Conservation (phyloP, 2,329 filamentous ascomycete genomes). For the Verticillium klebahnii region DNA sequence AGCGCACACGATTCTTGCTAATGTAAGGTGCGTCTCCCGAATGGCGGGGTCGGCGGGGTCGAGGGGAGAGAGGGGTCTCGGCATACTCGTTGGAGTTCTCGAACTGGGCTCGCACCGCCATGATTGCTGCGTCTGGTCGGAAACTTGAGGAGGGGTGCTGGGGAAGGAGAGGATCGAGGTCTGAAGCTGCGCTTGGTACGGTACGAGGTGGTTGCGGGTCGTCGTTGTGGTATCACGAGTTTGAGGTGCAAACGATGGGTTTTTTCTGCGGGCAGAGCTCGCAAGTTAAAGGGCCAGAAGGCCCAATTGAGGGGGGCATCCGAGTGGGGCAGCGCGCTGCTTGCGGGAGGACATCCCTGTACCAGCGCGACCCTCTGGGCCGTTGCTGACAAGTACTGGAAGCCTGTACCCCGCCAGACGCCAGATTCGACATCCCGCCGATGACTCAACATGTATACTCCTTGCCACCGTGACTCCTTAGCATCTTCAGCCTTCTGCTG, state of each 20-base stretch:
- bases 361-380: neutral
- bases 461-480: neutral
- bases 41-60: conserved; percentile 21
- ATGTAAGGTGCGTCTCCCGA: conserved; percentile 7
- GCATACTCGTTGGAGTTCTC: conserved; percentile 88
- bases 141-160: neutral
- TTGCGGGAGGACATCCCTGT: neutral
- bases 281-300: conserved; percentile 1
- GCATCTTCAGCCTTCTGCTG: neutral
- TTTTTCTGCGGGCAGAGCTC: conserved; percentile 4
- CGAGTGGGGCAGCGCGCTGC: neutral
- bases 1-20: conserved; percentile 14
- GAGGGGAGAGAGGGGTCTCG: conserved; percentile 5
- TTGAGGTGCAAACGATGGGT: neutral
- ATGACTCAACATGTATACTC: neutral
- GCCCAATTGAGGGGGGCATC: neutral
- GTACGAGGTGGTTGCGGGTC: neutral
- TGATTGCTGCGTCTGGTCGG: conserved; percentile 28
- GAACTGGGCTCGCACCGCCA: conserved; percentile 71
- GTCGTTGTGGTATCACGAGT: neutral
- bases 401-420: neutral
- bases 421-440: neutral
- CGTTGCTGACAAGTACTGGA: neutral
- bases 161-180: neutral
- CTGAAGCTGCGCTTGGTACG: neutral